A percentile compares a stretch with the other conserved stretches of the same genome.
These are phyloP conservation scores for Dalbergia oliveri DNA, from an alignment of 306 rosid genomes.

Conservation along the genomic window DNA sequence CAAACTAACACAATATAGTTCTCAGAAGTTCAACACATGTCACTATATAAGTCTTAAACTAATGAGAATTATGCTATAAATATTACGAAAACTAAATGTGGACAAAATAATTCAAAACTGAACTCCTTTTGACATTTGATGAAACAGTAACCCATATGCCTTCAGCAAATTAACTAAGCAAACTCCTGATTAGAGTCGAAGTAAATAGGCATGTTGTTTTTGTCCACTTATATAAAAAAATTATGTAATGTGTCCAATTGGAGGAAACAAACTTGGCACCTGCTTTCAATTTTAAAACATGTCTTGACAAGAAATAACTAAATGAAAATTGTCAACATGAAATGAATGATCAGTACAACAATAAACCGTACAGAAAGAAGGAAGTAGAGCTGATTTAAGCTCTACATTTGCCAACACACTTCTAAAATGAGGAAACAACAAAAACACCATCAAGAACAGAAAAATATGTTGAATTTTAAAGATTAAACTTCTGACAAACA, in stretches of 20 bases:
- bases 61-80: background rate
- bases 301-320: constrained; percentile 8
- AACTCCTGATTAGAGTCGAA: background rate
- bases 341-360: background rate
- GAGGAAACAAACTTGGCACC: constrained; percentile 3
- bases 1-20: background rate
- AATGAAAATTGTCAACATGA: background rate
- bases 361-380: background rate
- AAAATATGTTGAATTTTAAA: constrained; percentile 20
- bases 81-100: background rate
- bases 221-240: background rate
- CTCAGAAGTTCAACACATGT: constrained; percentile 16
- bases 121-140: background rate
- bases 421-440: constrained; percentile 5
- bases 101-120: constrained; percentile 4
- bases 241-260: constrained; percentile 8
- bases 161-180: background rate
- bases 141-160: background rate
- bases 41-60: background rate
- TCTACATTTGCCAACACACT: background rate
- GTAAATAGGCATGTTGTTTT: background rate
- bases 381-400: constrained; percentile 9
- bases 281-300: background rate
- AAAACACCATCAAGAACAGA: constrained; percentile 38
- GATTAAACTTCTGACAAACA: background rate